A percentile compares a stretch with the other conserved stretches of the same genome.
phyloP scores from a whole-genome alignment of 192 early-diverging fungal genomes.

The Paraglomus brasilianum region DNA sequence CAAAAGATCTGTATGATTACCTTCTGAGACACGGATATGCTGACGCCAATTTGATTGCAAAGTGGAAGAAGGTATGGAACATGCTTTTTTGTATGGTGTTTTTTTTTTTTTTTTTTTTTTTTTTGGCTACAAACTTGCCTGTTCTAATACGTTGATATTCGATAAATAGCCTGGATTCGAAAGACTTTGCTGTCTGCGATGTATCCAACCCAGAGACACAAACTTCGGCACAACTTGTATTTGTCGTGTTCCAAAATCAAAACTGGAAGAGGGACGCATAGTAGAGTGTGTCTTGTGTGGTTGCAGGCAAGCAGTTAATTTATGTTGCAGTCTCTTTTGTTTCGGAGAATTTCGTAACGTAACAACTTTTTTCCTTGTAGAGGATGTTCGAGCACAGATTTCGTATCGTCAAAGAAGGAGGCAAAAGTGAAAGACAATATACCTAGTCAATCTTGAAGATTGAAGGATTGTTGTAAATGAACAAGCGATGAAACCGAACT shows the following conservation, averaged over 20 bases:
- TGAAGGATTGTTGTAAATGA: no score
- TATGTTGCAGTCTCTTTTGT: no score
- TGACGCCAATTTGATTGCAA: conserved; percentile 92
- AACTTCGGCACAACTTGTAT: conserved; percentile 97
- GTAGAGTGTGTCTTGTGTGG: conserved; percentile 96
- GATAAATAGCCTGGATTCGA: conserved; percentile 82
- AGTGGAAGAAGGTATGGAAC: conserved; percentile 87
- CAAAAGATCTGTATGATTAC: conserved; percentile 89
- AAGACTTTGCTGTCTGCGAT: conserved; percentile 94
- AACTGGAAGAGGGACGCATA: conserved; percentile 84
- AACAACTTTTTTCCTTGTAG: background rate
- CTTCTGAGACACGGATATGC: conserved; percentile 89
- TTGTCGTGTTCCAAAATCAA: conserved; percentile 91
- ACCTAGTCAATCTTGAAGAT: no score
- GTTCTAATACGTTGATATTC: background rate
- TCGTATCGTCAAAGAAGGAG: conserved; percentile 21
- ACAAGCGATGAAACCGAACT: no score
- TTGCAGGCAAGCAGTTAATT: conserved; percentile 49
- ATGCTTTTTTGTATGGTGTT: background rate
- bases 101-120: background rate
- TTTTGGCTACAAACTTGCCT: background rate
- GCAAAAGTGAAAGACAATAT: conserved; percentile 9
- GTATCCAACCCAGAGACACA: conserved; percentile 96
- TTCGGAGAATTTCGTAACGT: no score
- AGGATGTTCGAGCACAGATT: conserved; percentile 31